These are phyloP conservation scores for Leccinum pallidistipes DNA, from an alignment of 1,284 basidiomycete species.

Conservation along the genomic window DNA sequence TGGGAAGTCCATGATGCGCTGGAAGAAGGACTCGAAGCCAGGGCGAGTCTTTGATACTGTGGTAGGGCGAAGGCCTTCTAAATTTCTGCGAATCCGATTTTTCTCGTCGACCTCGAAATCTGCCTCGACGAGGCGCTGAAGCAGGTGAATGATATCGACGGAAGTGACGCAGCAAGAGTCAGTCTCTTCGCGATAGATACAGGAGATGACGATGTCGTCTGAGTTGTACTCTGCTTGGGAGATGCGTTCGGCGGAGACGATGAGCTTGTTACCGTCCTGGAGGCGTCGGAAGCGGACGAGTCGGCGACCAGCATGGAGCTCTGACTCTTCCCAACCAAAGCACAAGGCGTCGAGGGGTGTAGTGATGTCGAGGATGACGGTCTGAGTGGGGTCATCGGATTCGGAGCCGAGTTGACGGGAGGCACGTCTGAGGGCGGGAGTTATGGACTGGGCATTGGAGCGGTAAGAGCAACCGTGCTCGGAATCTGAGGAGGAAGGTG, in stretches of 20 bases:
- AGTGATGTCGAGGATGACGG: constrained; percentile 55
- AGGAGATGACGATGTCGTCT: constrained; percentile 73
- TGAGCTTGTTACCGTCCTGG: constrained; percentile 59
- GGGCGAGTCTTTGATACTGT: constrained; percentile 88
- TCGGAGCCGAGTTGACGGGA: constrained; percentile 25
- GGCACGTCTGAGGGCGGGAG: constrained; percentile 25
- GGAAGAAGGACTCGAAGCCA: constrained; percentile 85
- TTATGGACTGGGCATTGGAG: constrained; percentile 5
- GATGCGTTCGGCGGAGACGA: constrained; percentile 64
- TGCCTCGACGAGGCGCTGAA: constrained; percentile 84
- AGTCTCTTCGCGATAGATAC: constrained; percentile 84
- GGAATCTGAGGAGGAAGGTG: constrained; percentile 33
- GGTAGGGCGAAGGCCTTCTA: constrained; percentile 89
- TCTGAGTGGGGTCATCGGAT: constrained; percentile 41
- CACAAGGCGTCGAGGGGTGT: constrained; percentile 56
- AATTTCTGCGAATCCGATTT: constrained; percentile 91
- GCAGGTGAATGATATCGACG: constrained; percentile 91
- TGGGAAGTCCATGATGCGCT: constrained; percentile 93
- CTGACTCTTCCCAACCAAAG: constrained; percentile 56
- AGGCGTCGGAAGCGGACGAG: constrained; percentile 70
- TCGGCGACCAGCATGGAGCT: constrained; percentile 59
- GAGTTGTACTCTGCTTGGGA: constrained; percentile 56
- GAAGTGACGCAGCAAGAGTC: constrained; percentile 88
- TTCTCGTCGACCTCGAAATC: constrained; percentile 94
- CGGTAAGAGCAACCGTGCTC: constrained; percentile 22